Evolutionary conservation across 441 rosid species (phyloP).

Genomic region (Bruguiera hainesii): DNA sequence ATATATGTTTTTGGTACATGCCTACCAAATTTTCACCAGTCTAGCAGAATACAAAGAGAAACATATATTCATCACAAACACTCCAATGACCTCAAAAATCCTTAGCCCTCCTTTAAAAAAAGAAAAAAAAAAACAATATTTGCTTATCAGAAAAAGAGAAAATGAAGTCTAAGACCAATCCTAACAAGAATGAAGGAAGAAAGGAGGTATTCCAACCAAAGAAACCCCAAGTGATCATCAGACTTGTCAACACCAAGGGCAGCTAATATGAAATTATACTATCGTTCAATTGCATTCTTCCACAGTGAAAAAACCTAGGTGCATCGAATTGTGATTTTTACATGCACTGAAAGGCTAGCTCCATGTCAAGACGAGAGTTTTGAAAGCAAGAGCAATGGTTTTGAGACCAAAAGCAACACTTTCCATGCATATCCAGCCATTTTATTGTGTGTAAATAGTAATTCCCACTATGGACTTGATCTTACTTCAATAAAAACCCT

Average conservation of each 20-base stretch:
- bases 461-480: background rate
- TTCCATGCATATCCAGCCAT: no score
- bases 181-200: background rate
- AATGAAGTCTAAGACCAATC: background rate
- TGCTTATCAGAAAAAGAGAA: background rate
- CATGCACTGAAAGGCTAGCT: background rate
- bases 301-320: no score
- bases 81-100: background rate
- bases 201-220: background rate
- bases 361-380: background rate
- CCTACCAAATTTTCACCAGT: background rate
- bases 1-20: no score
- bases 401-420: no score
- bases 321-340: no score
- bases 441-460: no score
- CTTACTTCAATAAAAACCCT: constrained; percentile 84
- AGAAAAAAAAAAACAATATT: no score
- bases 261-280: background rate
- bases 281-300: background rate
- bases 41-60: background rate
- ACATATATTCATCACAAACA: background rate
- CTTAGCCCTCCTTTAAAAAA: no score
- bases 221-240: background rate
- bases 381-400: background rate
- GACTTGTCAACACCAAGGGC: background rate